Evolutionary conservation across 768 basidiomycete species (phyloP).

Genomic region (Pisolithus tinctorius): DNA sequence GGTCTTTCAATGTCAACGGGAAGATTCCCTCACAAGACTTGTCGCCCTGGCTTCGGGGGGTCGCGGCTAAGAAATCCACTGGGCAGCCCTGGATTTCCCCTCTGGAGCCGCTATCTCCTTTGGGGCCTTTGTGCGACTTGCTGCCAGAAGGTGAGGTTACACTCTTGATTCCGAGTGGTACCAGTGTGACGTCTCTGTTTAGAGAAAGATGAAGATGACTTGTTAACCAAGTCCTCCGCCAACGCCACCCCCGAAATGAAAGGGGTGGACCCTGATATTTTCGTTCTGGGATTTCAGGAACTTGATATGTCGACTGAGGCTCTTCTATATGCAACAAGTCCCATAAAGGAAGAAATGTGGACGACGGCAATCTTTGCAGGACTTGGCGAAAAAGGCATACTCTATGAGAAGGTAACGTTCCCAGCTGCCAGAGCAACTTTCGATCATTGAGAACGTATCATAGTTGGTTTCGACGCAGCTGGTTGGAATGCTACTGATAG

Average conservation of each 20-base stretch:
- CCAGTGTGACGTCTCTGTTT: background rate
- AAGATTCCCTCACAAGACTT: constrained; percentile 68
- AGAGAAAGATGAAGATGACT: constrained; percentile 7
- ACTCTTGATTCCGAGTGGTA: background rate
- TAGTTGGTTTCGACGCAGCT: constrained; percentile 74
- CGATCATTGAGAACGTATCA: background rate
- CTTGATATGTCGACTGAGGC: constrained; percentile 75
- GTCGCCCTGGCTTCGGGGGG: constrained; percentile 51
- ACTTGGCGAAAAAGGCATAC: constrained; percentile 56
- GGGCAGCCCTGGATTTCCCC: constrained; percentile 28
- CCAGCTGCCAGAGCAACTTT: background rate
- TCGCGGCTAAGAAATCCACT: background rate
- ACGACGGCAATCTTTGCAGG: constrained; percentile 54
- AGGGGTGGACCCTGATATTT: constrained; percentile 50
- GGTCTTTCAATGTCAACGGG: constrained; percentile 85
- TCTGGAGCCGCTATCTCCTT: constrained; percentile 29
- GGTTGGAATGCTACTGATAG: constrained; percentile 74
- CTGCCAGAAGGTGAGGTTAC: constrained; percentile 16
- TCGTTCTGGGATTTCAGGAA: constrained; percentile 79
- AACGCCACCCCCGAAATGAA: background rate
- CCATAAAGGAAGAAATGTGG: constrained; percentile 68
- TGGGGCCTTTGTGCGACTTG: constrained; percentile 19
- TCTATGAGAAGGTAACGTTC: constrained; percentile 57
- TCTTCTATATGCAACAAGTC: constrained; percentile 60
- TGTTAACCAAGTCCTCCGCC: background rate